Evolutionary conservation across 371 early-diverging fungal species (phyloP).

Genomic region (Lichtheimia corymbifera): DNA sequence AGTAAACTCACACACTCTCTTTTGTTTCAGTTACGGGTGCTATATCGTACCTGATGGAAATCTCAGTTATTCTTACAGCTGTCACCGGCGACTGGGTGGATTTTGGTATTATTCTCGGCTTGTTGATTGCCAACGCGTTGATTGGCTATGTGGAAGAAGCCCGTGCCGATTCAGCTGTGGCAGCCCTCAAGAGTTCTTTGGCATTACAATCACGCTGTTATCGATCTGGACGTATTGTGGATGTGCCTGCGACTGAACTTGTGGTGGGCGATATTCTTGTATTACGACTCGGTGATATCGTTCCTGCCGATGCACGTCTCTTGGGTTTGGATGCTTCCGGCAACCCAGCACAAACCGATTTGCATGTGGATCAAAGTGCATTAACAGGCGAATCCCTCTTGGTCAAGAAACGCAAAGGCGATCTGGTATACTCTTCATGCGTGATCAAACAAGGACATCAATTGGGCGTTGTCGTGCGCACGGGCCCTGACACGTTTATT

Average conservation of each 20-base stretch:
- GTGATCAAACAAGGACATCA: constrained; percentile 90
- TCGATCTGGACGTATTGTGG: constrained; percentile 79
- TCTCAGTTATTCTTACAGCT: constrained; percentile 73
- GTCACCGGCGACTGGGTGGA: constrained; percentile 79
- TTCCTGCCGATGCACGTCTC: constrained; percentile 91
- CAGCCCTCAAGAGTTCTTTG: constrained; percentile 84
- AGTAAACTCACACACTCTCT: not conserved
- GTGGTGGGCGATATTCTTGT: constrained; percentile 91
- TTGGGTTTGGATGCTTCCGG: constrained; percentile 86
- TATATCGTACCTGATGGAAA: constrained; percentile 86
- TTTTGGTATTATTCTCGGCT: constrained; percentile 82
- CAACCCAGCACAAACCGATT: constrained; percentile 70
- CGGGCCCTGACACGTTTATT: constrained; percentile 87
- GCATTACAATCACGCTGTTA: constrained; percentile 81
- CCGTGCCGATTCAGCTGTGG: constrained; percentile 88
- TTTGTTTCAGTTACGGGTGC: constrained; percentile 71
- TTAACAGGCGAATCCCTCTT: constrained; percentile 94
- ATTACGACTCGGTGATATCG: constrained; percentile 90
- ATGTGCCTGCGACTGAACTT: constrained; percentile 78
- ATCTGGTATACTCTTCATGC: constrained; percentile 88
- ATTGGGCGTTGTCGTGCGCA: constrained; percentile 85
- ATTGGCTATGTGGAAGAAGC: constrained; percentile 92
- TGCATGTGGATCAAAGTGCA: constrained; percentile 94
- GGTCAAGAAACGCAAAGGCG: constrained; percentile 78
- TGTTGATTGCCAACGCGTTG: constrained; percentile 85